Evolutionary conservation across 352 stramenopile genomes (phyloP).

Genomic region (Hyaloperonospora arabidopsidis): DNA sequence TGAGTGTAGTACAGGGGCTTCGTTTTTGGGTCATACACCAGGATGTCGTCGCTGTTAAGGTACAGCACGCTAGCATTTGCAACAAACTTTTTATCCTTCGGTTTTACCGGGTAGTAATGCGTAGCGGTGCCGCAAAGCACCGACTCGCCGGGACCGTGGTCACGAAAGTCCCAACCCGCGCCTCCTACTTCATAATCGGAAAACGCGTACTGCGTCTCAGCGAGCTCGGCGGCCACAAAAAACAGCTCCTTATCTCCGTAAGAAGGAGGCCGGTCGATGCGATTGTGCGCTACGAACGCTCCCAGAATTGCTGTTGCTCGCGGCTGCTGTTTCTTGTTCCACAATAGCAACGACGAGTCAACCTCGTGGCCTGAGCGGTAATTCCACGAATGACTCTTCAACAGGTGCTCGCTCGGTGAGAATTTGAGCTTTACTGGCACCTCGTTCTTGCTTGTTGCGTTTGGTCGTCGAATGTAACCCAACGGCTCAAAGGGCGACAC

Average conservation of each 20-base stretch:
- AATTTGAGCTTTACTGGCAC: constrained; percentile 20
- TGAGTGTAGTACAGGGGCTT: constrained; percentile 23
- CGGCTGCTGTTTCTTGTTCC: constrained; percentile 33
- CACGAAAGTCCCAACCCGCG: constrained; percentile 23
- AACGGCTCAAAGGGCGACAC: too few relatives aligned
- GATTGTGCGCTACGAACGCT: constrained; percentile 33
- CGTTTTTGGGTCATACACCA: constrained; percentile 21
- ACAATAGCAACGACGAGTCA: constrained; percentile 46
- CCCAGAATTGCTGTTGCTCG: constrained; percentile 38
- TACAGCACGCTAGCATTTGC: constrained; percentile 24
- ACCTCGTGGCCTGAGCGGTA: constrained; percentile 40
- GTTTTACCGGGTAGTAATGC: constrained; percentile 35
- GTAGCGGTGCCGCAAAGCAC: constrained; percentile 40
- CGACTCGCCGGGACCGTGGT: constrained; percentile 11
- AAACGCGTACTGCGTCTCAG: constrained; percentile 41
- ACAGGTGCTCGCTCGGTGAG: constrained; percentile 26
- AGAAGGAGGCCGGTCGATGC: constrained; percentile 12
- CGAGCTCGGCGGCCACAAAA: constrained; percentile 43
- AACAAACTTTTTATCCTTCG: too few relatives aligned
- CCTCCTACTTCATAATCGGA: constrained; percentile 30
- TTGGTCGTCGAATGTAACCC: too few relatives aligned
- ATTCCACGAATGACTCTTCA: constrained; percentile 30
- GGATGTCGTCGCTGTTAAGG: constrained; percentile 47
- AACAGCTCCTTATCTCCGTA: constrained; percentile 56
- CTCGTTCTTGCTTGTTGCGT: too few relatives aligned